A percentile compares a stretch with the other conserved stretches of the same genome.
phyloP scores from a whole-genome alignment of 2,329 filamentous ascomycete species.

The Claviceps spartinae region DNA sequence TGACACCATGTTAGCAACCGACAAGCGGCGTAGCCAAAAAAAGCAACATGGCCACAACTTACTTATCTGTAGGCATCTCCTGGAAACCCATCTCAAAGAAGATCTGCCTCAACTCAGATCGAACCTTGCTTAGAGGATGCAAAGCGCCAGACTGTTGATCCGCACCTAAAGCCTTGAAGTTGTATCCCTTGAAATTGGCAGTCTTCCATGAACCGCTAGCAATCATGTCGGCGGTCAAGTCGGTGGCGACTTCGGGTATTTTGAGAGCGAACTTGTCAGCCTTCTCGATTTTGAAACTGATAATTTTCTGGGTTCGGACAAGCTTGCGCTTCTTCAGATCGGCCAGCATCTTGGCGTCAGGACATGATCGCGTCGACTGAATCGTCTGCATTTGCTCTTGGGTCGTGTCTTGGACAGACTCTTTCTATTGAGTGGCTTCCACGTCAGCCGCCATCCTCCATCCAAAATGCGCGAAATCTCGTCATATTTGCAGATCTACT shows the following conservation, averaged over 20 bases:
- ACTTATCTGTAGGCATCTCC: constrained; percentile 86
- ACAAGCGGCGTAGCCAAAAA: no score
- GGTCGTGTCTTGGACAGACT: constrained; percentile 70
- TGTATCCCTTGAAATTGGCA: constrained; percentile 70
- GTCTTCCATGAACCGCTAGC: constrained; percentile 81
- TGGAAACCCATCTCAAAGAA: constrained; percentile 99
- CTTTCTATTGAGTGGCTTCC: constrained; percentile 27
- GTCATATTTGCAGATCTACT: background rate
- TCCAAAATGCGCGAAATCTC: no score
- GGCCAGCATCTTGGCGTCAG: constrained; percentile 62
- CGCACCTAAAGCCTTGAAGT: constrained; percentile 58
- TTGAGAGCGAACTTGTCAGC: constrained; percentile 79
- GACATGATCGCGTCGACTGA: constrained; percentile 47
- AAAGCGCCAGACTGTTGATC: constrained; percentile 48
- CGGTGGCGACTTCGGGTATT: constrained; percentile 85
- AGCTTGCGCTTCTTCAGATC: constrained; percentile 92
- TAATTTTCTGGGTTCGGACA: constrained; percentile 67
- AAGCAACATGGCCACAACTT: background rate
- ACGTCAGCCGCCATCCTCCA: background rate
- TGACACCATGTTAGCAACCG: background rate
- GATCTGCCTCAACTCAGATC: constrained; percentile 89
- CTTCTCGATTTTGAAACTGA: constrained; percentile 73
- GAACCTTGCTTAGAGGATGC: constrained; percentile 80
- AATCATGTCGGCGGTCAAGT: constrained; percentile 89
- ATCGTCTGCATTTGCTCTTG: constrained; percentile 63